phyloP scores from a whole-genome alignment of 2,329 filamentous ascomycete genomes.

The Venturia aucupariae region DNA sequence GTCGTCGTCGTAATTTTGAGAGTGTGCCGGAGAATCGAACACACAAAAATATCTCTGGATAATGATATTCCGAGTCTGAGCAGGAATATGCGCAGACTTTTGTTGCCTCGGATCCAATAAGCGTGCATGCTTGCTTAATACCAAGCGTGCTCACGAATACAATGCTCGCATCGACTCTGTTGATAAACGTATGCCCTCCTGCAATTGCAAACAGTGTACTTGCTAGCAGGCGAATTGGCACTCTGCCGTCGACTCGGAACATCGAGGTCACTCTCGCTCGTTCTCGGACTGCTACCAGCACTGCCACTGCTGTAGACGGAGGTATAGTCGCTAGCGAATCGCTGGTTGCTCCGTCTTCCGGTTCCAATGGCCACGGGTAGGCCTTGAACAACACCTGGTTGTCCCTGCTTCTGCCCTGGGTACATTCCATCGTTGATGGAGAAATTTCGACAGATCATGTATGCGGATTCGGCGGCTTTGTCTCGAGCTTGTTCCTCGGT shows the following conservation, averaged over 20 bases:
- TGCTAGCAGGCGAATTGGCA: conserved; percentile 10
- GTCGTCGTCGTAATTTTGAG: background rate
- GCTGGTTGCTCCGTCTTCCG: conserved; percentile 42
- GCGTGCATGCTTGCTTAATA: background rate
- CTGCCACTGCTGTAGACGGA: conserved; percentile 37
- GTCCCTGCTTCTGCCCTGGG: conserved; percentile 45
- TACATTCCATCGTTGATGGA: conserved; percentile 93
- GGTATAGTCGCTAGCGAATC: conserved; percentile 36
- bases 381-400: conserved; percentile 48
- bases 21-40: background rate
- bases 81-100: background rate
- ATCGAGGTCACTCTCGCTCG: conserved; percentile 37
- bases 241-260: conserved; percentile 10
- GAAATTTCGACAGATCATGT: conserved; percentile 97
- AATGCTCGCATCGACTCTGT: conserved; percentile 13
- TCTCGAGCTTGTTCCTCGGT: conserved; percentile 78
- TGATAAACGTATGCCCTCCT: conserved; percentile 15
- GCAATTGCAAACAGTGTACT: conserved; percentile 21
- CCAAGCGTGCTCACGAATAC: conserved; percentile 11
- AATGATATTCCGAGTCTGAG: background rate
- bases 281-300: conserved; percentile 47
- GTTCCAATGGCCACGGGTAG: conserved; percentile 56
- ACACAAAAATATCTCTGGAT: background rate
- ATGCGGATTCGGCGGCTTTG: conserved; percentile 89
- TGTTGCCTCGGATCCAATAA: background rate